These are phyloP conservation scores for Brachypodium distachyon DNA, from an alignment of 202 grass and related monocot genomes.

Conservation along the genomic window DNA sequence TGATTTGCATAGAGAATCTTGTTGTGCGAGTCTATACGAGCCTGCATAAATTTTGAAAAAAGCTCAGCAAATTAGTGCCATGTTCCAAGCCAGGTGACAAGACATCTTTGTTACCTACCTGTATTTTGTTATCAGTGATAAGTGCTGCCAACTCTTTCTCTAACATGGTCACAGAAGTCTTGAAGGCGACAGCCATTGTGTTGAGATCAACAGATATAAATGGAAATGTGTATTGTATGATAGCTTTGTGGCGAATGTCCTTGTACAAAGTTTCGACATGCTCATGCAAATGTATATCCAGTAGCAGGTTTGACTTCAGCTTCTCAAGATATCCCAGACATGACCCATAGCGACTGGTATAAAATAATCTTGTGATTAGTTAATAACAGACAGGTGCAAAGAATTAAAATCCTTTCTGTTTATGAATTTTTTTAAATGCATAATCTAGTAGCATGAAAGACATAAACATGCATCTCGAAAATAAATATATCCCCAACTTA, in stretches of 20 bases:
- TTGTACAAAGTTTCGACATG: conserved; percentile 76
- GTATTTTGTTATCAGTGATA: conserved; percentile 86
- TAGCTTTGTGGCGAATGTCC: conserved; percentile 98
- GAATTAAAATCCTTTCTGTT: neutral
- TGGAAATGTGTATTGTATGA: conserved; percentile 88
- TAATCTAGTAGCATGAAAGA: neutral
- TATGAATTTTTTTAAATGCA: neutral
- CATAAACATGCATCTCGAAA: neutral
- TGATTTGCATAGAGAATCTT: conserved; percentile 91
- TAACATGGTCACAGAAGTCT: conserved; percentile 59
- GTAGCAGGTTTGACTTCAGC: conserved; percentile 78
- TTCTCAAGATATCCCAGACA: conserved; percentile 97
- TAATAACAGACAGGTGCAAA: neutral
- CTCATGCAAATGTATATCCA: conserved; percentile 85
- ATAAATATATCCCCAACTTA: neutral
- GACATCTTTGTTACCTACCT: conserved; percentile 30
- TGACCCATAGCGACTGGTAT: conserved; percentile 73
- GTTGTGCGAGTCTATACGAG: conserved; percentile 90
- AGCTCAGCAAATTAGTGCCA: neutral
- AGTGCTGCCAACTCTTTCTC: conserved; percentile 90
- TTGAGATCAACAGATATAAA: conserved; percentile 96
- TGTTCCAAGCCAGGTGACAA: neutral
- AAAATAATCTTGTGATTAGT: neutral
- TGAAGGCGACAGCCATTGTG: conserved; percentile 83
- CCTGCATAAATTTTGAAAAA: conserved; percentile 48